Conservation (phyloP, 1,139 yeast genomes). For the Eremothecium coryli region DNA sequence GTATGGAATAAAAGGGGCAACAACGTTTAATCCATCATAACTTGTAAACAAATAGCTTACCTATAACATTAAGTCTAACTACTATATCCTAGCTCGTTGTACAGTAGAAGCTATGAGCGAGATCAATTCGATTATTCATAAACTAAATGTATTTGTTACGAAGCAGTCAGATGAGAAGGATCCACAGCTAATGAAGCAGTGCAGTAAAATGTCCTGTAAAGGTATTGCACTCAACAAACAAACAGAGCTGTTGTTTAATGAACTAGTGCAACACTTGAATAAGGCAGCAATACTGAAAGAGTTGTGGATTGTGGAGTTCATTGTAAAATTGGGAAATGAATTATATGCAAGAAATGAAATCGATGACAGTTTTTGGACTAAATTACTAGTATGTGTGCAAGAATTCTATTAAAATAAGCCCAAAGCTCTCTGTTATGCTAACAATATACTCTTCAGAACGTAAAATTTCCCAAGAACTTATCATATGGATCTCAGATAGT, state of each 20-base stretch:
- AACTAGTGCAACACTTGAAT: constrained; percentile 6
- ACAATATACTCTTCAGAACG: constrained; percentile 9
- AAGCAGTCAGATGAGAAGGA: constrained; percentile 3
- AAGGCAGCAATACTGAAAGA: constrained; percentile 3
- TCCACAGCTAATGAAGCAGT: background rate
- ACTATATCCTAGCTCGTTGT: too few species aligned
- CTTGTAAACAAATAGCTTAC: too few species aligned
- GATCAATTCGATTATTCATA: constrained; percentile 2
- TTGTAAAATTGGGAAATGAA: constrained; percentile 20
- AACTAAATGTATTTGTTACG: constrained; percentile 1
- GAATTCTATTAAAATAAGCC: too few species aligned
- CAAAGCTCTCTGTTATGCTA: background rate
- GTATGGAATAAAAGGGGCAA: too few species aligned
- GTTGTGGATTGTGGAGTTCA: constrained; percentile 8
- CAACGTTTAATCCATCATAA: too few species aligned
- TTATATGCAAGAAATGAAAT: constrained; percentile 12
- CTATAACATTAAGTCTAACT: too few species aligned
- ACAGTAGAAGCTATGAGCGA: constrained; percentile 4
- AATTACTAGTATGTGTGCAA: constrained; percentile 20
- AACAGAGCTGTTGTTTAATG: constrained; percentile 2
- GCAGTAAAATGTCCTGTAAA: background rate
- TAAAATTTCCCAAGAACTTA: constrained; percentile 10
- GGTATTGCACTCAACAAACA: constrained; percentile 3
- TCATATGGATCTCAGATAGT: constrained; percentile 9
- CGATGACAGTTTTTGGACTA: constrained; percentile 22